Base-by-base conservation (phyloP, 2,329 filamentous ascomycete species). In the Dactylellina sp. region DNA sequence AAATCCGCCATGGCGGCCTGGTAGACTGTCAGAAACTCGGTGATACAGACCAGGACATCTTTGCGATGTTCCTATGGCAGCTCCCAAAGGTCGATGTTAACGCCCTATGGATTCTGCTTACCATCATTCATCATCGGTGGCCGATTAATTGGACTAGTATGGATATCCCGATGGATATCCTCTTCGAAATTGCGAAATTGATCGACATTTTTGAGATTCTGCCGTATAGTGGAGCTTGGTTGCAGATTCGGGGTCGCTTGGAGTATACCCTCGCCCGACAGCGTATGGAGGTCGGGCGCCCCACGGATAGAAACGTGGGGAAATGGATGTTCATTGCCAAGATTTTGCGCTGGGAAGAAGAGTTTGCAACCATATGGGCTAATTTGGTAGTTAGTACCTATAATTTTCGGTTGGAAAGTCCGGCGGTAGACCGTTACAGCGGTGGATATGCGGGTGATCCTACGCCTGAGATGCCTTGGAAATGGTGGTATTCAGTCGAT, bases 261-360 rank as follows among this genome's bases (percentile, higher is more conserved):
- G 32, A 52, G 5, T 49, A 53, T 9, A 72, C 68, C 2, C 39
- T 74, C 12, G 35, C 1, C 28, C 18, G 61, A 9, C 55, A 62
- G 6, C 12, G 50, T 9, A 42, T 39, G 62, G 62, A 66, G 14
- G 42, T 66, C 7, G 62, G 62, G 14, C 9, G 40, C 7, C 42
- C 62, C 9, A 55, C 40, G 6, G 42, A 66, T 28, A 25, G 16
- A 5, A 42, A 47, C 49, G 32, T 74, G 12, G 55, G 20, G 16
- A 65, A 62, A 12, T 74, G 70, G 70, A 1, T 74, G 2, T 44
- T 35, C 14, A 66, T 66, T 3, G 70, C 70, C 7, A 44, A 57
- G 12, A 46, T 32, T 9, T 66, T 74, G 24, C 4, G 22, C 3
- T 56, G 37, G 16, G 16, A 65, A 14, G 46, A 47, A 28, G 57